Base-by-base conservation (phyloP, 1,284 basidiomycete genomes). In the Coniferiporia sulphurascens region DNA sequence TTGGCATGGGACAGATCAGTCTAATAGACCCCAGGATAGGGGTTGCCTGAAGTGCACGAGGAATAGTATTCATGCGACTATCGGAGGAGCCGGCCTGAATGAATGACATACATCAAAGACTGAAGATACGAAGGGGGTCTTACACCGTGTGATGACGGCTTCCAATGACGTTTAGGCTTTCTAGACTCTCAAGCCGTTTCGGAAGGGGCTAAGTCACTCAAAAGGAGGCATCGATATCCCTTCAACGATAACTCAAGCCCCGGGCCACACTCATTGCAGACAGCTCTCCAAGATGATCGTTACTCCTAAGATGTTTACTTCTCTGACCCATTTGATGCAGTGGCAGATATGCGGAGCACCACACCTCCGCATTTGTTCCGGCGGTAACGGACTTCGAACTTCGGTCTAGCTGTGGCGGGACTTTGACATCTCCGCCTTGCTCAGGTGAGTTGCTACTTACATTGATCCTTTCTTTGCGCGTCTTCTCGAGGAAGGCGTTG, bases 291-390 rank as follows among this genome's bases (percentile, higher is more conserved):
- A 15, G 8, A 46, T 46, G 44, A 21, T n/a, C 17, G 15, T 46
- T n/a, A 46, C 44, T 46, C 44, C 44, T 8, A n/a, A 46, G 17
- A 66, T 68, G 10, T 82, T 76, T 64, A 72, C 71, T 12, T 80
- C 79, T 7, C 78, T 82, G 76, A 72, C 74, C 36, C 69, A 67
- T 66, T 67, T 78, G 44, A 69, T 84, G n/a, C n/a, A n/a, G n/a
- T n/a, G 53, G 75, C 77, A 60, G 78, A 84, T 58, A 83, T 85
- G 36, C 75, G 79, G 21, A 73, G 72, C 44, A 79, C 78, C 15
- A 83, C 85, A 35, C 83, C 84, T 0, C 59, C 74, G 1, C 74
- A 74, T 36, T 72, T 78, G 44, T 82, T 82, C 63, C 66, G 74
- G 6, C 72, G 77, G 15, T n/a, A 69, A 75, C 54, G 77, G 75